Evolutionary conservation across 1,284 basidiomycete species (phyloP), one percentile per base, ranked within the genome.

Genomic region (Puccinia horiana): DNA sequence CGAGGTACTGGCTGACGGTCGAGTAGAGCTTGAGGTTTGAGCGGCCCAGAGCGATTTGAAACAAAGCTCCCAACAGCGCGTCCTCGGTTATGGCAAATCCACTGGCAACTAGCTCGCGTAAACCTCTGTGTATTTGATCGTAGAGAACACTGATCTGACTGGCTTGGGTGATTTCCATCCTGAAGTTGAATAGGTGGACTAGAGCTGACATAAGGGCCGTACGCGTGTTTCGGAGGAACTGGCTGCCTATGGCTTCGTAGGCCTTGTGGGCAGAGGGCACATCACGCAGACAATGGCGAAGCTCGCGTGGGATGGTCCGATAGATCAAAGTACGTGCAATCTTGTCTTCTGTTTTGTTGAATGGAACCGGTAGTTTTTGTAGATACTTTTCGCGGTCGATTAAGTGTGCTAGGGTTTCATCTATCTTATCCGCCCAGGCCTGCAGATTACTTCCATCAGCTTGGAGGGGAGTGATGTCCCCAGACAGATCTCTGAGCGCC

Each of bases 301-400:
- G 37, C n/a, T 76, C 56, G 54, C 74, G 74, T 3, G 74, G 54
- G 58, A 76, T 76, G 18, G 74, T 76, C 74, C 74, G 54, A 76
- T 76, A 76, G 26, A 76, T 76, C 58, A 76, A 76, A 32, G 26
- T 76, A 23, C 58, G 52, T 6, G 74, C 74, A 14, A 76, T 40
- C 16, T 76, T 76, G n/a, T 76, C 74, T 63, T 58, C 14, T 6
- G n/a, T n/a, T n/a, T 63, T 76, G 37, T 47, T 76, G 14, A 76
- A 26, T 14, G 54, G 52, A n/a, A 42, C 58, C 26, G 74, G 74
- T 20, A 37, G 74, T 42, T 40, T 8, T 40, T 76, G 74, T n/a
- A 76, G 74, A 32, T 76, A 76, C 20, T 76, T 56, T n/a, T 76
- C 74, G 35, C 52, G 40, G 6, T 76, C 74, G 32, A 76, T 40